These are phyloP conservation scores for Citrus unshiu DNA, from an alignment of 345 rosid species.

Conservation along the genomic window DNA sequence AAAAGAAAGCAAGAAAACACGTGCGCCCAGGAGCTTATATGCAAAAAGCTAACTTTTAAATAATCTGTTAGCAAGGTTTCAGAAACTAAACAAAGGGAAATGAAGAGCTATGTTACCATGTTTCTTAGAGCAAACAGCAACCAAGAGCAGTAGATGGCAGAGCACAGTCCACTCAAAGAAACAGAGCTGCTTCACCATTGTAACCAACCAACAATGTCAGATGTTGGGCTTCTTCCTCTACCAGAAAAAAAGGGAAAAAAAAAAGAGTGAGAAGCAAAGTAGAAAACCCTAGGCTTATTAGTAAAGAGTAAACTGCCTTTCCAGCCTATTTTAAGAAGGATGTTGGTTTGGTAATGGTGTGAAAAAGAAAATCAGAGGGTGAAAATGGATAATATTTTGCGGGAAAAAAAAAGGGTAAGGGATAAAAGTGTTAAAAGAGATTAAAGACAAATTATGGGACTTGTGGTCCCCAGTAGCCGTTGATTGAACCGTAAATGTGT, in stretches of 20 bases:
- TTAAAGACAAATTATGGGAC: slow-evolving; percentile 17
- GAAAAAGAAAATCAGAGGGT: background rate
- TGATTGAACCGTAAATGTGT: background rate
- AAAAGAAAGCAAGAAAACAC: background rate
- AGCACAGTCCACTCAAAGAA: slow-evolving; percentile 28
- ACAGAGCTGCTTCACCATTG: slow-evolving; percentile 21
- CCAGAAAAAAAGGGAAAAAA: background rate
- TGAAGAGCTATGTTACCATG: slow-evolving; percentile 37
- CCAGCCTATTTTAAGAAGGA: background rate
- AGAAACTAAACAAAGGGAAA: background rate
- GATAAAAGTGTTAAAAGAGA: slow-evolving; percentile 20
- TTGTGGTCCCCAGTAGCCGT: slow-evolving; percentile 44
- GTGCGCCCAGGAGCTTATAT: background rate
- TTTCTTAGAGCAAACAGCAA: slow-evolving; percentile 46
- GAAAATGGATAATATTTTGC: background rate
- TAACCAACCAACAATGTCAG: background rate
- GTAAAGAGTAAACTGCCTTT: slow-evolving; percentile 1
- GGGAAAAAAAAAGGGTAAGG: background rate
- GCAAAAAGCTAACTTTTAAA: background rate
- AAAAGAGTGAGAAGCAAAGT: background rate
- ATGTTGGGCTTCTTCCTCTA: background rate
- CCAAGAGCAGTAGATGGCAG: slow-evolving; percentile 33
- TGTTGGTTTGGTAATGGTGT: background rate
- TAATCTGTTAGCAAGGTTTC: background rate
- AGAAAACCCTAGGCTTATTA: slow-evolving; percentile 18